Base-by-base conservation (phyloP, 164 flowering plant species). In the grape (Vitis vinifera) region DNA sequence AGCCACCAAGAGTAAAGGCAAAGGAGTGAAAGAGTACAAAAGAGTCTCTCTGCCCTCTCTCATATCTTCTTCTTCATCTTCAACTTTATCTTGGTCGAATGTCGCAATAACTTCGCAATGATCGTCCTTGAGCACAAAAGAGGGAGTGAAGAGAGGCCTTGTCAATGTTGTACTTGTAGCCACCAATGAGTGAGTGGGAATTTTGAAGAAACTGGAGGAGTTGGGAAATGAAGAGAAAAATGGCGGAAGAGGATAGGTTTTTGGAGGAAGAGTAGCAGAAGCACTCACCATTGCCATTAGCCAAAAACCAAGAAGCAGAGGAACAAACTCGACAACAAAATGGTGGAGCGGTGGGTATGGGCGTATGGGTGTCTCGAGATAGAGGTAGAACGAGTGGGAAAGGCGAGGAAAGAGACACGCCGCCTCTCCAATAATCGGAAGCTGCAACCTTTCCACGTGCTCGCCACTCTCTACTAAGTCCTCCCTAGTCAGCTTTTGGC, bases 1-100 rank as follows among this genome's bases (percentile, higher is more conserved):
- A 73, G 86, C 93, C 8, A 84, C 60, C 51, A 88, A 62, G 11
- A 91, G 76, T 64, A 86, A 65, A 48, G 89, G 85, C 67, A 88
- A 72, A 59, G 94, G 94, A 59, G 77, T 55, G 53, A 91, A 66
- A 8, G 92, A 89, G 66, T 81, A 81, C 74, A 91, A 59, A 8
- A 76, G 62, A 12, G 86, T 88, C 77, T 88, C 91, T 6, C 55
- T 69, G 2, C 69, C 23, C 27, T 69, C 76, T 10, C 16, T 59
- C 48, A 4, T 19, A 49, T 66, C 76, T 30, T 66, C 68, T 50
- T 51, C 53, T 30, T 66, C 68, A 44, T 51, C 53, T 15, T 70
- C 60, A 10, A 69, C 78, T 10, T 14, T 68, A 31, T 15, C 75
- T 6, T 37, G 44, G 44, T 37, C 44, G 7, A 37, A 37, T 37